These are phyloP conservation scores for Cutaneotrichosporon mucoides DNA, from an alignment of 1,284 basidiomycete species.

Conservation along the genomic window DNA sequence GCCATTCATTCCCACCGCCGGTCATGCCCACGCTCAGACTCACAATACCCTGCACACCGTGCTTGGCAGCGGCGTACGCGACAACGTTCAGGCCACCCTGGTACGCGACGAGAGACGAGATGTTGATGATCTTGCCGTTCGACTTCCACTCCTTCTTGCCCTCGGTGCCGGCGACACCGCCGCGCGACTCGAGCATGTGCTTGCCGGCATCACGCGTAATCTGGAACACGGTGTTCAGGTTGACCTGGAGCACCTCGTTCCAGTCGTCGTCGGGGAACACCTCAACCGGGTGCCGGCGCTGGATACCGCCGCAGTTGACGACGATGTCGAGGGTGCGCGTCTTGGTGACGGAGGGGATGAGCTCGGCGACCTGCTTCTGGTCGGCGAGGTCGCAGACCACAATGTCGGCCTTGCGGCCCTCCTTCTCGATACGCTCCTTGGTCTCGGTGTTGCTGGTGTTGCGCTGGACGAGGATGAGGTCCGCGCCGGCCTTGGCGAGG, in stretches of 20 bases:
- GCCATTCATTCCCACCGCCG: too few species aligned
- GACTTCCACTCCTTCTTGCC: conserved; percentile 16
- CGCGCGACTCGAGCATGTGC: conserved; percentile 50
- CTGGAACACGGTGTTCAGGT: conserved; percentile 51
- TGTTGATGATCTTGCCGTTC: conserved; percentile 53
- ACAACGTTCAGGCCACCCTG: conserved; percentile 72
- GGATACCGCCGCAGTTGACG: conserved; percentile 93
- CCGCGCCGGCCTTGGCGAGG: conserved; percentile 62
- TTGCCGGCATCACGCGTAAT: conserved; percentile 50
- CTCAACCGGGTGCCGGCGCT: conserved; percentile 74
- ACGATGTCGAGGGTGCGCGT: conserved; percentile 70
- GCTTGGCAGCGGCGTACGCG: conserved; percentile 83
- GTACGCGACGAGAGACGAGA: conserved; percentile 49
- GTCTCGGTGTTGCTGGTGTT: conserved; percentile 58
- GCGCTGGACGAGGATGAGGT: conserved; percentile 73
- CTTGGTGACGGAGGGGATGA: conserved; percentile 58
- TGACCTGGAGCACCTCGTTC: conserved; percentile 68
- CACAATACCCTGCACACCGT: conserved; percentile 74
- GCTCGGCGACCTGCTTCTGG: conserved; percentile 61
- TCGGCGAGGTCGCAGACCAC: conserved; percentile 74
- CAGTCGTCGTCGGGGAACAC: conserved; percentile 80
- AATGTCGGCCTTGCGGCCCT: conserved; percentile 41
- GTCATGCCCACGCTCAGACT: too few species aligned
- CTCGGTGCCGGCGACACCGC: conserved; percentile 39
- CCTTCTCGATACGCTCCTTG: conserved; percentile 55